phyloP scores from a whole-genome alignment of 2,329 filamentous ascomycete genomes.

The Sphaerulina musiva region DNA sequence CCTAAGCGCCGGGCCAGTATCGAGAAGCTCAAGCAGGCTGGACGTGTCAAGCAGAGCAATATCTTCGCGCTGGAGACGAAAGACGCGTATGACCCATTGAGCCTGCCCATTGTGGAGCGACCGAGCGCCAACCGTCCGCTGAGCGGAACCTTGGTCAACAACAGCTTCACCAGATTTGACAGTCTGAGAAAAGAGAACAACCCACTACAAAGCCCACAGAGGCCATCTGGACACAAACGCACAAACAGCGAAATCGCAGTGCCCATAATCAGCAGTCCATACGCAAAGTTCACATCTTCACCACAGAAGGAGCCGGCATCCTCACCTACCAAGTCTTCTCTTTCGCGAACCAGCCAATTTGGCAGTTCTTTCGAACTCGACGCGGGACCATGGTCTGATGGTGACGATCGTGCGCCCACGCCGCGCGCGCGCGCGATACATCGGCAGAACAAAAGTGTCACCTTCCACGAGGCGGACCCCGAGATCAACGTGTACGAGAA shows the following conservation, averaged over 20 bases:
- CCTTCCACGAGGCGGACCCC: slow-evolving; percentile 87
- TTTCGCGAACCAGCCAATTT: slow-evolving; percentile 59
- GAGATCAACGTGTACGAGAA: slow-evolving; percentile 98
- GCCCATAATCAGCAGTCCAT: slow-evolving; percentile 50
- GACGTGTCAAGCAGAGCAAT: slow-evolving; percentile 94
- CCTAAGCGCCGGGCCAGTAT: slow-evolving; percentile 76
- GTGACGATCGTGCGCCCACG: slow-evolving; percentile 54
- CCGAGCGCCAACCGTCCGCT: slow-evolving; percentile 59
- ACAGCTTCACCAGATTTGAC: slow-evolving; percentile 57
- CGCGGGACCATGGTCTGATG: slow-evolving; percentile 54
- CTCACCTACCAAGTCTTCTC: slow-evolving; percentile 84
- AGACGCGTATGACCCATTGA: slow-evolving; percentile 82
- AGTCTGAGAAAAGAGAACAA: slow-evolving; percentile 39
- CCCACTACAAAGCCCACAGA: slow-evolving; percentile 28
- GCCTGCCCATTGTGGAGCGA: slow-evolving; percentile 70
- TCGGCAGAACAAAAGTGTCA: slow-evolving; percentile 91
- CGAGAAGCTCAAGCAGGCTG: slow-evolving; percentile 89
- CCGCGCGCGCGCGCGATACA: slow-evolving; percentile 63
- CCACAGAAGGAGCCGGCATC: slow-evolving; percentile 57
- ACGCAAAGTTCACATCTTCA: slow-evolving; percentile 18
- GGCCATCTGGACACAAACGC: slow-evolving; percentile 34
- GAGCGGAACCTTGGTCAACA: slow-evolving; percentile 59
- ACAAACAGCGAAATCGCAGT: slow-evolving; percentile 56
- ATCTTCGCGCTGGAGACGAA: slow-evolving; percentile 92
- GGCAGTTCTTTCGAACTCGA: slow-evolving; percentile 45